Evolutionary conservation across 768 basidiomycete genomes (phyloP).

Genomic region (Thelephora ganbajun): DNA sequence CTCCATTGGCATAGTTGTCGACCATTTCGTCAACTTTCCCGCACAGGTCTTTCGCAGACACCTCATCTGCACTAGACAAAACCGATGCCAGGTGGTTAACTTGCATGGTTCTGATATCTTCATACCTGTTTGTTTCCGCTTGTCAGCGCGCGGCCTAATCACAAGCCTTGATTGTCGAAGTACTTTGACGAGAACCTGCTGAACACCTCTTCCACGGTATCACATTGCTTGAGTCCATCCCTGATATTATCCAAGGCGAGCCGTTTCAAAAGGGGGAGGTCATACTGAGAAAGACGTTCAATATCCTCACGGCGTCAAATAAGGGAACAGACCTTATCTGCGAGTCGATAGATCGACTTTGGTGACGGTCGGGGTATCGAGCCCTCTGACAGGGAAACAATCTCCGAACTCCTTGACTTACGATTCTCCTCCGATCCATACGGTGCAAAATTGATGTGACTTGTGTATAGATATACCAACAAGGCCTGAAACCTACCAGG

Average conservation of each 20-base stretch:
- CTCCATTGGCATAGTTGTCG: neutral
- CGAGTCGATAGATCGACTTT: conserved; percentile 6
- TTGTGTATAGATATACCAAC: conserved; percentile 5
- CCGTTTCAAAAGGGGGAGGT: neutral
- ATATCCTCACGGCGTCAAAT: neutral
- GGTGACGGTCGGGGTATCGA: neutral
- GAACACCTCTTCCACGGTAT: neutral
- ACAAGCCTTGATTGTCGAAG: neutral
- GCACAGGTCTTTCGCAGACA: too few species aligned
- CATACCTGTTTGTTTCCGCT: neutral
- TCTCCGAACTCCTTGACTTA: neutral
- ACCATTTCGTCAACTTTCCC: neutral
- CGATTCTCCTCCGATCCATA: neutral
- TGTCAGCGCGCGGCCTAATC: too few species aligned
- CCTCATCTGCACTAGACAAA: too few species aligned
- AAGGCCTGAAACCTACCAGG: conserved; percentile 3
- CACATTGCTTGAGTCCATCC: neutral
- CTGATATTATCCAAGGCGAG: neutral
- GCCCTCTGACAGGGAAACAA: too few species aligned
- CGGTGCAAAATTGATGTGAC: conserved; percentile 2
- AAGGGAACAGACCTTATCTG: conserved; percentile 1
- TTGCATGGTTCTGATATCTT: neutral
- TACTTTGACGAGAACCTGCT: neutral
- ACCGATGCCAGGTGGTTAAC: neutral
- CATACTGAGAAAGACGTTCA: neutral